These are phyloP conservation scores for Hansenula sp. DNA, from an alignment of 1,139 yeast species.

Conservation along the genomic window DNA sequence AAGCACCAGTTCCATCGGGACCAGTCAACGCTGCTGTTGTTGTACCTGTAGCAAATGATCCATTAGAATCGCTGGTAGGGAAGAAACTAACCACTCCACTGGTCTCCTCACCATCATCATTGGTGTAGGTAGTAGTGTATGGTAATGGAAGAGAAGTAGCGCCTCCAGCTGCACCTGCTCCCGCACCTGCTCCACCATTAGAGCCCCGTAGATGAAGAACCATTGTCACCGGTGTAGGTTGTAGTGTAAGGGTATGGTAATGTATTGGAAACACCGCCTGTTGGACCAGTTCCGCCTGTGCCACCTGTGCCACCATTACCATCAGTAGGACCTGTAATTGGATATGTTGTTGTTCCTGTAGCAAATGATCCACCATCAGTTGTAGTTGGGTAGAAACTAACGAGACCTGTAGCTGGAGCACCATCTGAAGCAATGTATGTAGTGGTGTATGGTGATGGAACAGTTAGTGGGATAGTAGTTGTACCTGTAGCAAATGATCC, in stretches of 20 bases:
- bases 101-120: too few relatives aligned
- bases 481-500: background rate
- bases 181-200: too few relatives aligned
- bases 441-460: background rate
- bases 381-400: background rate
- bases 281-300: too few relatives aligned
- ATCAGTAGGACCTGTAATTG: too few relatives aligned
- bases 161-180: too few relatives aligned
- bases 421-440: background rate
- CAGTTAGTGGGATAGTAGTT: background rate
- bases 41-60: background rate
- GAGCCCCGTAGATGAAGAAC: too few relatives aligned
- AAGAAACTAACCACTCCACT: background rate
- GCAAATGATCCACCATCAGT: background rate
- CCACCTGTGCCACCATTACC: too few relatives aligned
- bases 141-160: too few relatives aligned
- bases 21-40: background rate
- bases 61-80: background rate
- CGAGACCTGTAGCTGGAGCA: background rate
- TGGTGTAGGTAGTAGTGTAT: too few relatives aligned
- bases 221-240: too few relatives aligned
- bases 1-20: background rate
- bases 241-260: too few relatives aligned
- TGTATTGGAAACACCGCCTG: too few relatives aligned
- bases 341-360: background rate